phyloP scores from a whole-genome alignment of 371 early-diverging fungal genomes.

The Encephalitozoon cuniculi region DNA sequence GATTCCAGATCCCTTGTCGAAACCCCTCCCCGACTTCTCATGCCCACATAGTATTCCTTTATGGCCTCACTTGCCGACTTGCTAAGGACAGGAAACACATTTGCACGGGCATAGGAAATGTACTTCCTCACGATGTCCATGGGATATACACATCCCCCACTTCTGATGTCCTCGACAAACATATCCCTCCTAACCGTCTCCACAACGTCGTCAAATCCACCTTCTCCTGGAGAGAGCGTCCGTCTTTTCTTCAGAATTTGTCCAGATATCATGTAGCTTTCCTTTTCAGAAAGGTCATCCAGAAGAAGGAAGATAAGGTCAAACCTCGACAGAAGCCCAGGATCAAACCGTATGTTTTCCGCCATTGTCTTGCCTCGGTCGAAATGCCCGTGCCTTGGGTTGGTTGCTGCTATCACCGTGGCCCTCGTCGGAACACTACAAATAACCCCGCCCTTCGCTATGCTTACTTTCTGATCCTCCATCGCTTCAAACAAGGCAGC shows the following conservation, averaged over 20 bases:
- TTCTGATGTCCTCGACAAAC: slow-evolving; percentile 41
- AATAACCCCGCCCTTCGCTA: slow-evolving; percentile 59
- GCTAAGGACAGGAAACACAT: slow-evolving; percentile 52
- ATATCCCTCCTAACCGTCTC: not conserved
- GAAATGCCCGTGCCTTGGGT: slow-evolving; percentile 58
- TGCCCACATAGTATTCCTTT: slow-evolving; percentile 34
- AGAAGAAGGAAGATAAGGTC: slow-evolving; percentile 54
- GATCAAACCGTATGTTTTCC: slow-evolving; percentile 55
- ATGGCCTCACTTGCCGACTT: slow-evolving; percentile 44
- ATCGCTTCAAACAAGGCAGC: slow-evolving; percentile 55
- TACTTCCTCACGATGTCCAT: slow-evolving; percentile 63
- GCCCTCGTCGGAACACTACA: slow-evolving; percentile 56
- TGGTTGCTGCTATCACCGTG: slow-evolving; percentile 58
- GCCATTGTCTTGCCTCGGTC: slow-evolving; percentile 52
- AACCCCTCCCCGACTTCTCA: slow-evolving; percentile 20
- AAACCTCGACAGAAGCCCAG: slow-evolving; percentile 54
- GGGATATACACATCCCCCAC: slow-evolving; percentile 63
- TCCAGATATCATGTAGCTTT: slow-evolving; percentile 33
- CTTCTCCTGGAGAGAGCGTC: not conserved
- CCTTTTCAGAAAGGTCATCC: slow-evolving; percentile 46
- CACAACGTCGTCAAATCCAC: not conserved
- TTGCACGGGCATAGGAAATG: slow-evolving; percentile 53
- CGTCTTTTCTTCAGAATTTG: slow-evolving; percentile 29
- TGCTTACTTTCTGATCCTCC: slow-evolving; percentile 55
- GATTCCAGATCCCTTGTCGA: slow-evolving; percentile 52